Conservation (phyloP, 257 asterid species). For the Ballota nigra region DNA sequence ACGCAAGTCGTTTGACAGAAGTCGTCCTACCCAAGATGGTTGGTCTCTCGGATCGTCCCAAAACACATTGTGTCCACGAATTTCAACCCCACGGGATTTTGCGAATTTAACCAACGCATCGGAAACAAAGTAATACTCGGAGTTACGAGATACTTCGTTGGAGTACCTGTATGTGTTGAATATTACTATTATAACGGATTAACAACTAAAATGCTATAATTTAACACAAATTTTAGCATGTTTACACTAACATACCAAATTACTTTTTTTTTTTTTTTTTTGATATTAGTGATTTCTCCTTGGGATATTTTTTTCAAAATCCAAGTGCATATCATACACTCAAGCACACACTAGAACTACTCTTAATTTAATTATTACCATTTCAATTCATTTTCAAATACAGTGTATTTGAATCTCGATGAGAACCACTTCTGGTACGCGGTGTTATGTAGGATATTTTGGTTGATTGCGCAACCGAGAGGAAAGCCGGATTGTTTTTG, state of each 20-base stretch:
- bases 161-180: slow-evolving; percentile 40
- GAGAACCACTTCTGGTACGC: slow-evolving; percentile 64
- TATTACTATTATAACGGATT: too few species aligned
- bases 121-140: slow-evolving; percentile 37
- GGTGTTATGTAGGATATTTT: slow-evolving; percentile 38
- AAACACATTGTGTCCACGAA: slow-evolving; percentile 75
- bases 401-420: slow-evolving; percentile 53
- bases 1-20: slow-evolving; percentile 31
- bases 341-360: too few species aligned
- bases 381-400: slow-evolving; percentile 68
- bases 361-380: slow-evolving; percentile 32
- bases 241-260: too few species aligned
- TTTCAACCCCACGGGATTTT: slow-evolving; percentile 15
- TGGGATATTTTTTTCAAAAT: too few species aligned
- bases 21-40: slow-evolving; percentile 43
- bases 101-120: slow-evolving; percentile 43
- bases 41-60: slow-evolving; percentile 51
- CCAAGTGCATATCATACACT: too few species aligned
- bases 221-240: too few species aligned
- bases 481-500: slow-evolving; percentile 28
- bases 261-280: too few species aligned
- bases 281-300: too few species aligned
- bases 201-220: too few species aligned
- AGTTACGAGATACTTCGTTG: slow-evolving; percentile 33
- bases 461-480: slow-evolving; percentile 50